phyloP scores from a whole-genome alignment of 129 eudicot species.

The Centrapalus pauciflorus region DNA sequence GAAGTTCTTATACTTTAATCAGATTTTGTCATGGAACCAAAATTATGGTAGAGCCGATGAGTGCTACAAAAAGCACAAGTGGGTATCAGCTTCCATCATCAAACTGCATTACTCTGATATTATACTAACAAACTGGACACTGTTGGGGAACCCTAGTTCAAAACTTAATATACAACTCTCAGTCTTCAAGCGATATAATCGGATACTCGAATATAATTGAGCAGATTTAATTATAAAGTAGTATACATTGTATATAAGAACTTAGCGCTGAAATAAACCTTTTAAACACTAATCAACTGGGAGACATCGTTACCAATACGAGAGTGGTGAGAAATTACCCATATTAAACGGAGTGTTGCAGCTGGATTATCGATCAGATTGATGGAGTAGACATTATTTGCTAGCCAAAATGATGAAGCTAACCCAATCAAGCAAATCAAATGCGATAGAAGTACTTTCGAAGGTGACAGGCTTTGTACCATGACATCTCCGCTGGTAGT shows the following conservation, averaged over 20 bases:
- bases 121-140: neutral
- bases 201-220: neutral
- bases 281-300: neutral
- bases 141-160: neutral
- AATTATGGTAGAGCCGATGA: neutral
- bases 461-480: slow-evolving; percentile 11
- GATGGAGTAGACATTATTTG: slow-evolving; percentile 40
- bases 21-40: neutral
- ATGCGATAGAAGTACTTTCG: slow-evolving; percentile 31
- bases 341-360: slow-evolving; percentile 44
- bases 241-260: neutral
- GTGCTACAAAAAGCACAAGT: neutral
- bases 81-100: neutral
- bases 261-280: neutral
- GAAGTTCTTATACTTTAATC: neutral
- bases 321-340: slow-evolving; percentile 37
- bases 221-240: neutral
- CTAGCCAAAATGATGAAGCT: slow-evolving; percentile 53
- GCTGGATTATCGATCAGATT: slow-evolving; percentile 41
- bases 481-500: neutral
- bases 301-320: too few relatives aligned
- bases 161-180: neutral
- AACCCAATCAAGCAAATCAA: slow-evolving; percentile 48
- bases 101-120: neutral
- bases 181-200: neutral